These are phyloP conservation scores for Lolium multiflorum DNA, from an alignment of 176 grass and related monocot genomes.

Conservation along the genomic window DNA sequence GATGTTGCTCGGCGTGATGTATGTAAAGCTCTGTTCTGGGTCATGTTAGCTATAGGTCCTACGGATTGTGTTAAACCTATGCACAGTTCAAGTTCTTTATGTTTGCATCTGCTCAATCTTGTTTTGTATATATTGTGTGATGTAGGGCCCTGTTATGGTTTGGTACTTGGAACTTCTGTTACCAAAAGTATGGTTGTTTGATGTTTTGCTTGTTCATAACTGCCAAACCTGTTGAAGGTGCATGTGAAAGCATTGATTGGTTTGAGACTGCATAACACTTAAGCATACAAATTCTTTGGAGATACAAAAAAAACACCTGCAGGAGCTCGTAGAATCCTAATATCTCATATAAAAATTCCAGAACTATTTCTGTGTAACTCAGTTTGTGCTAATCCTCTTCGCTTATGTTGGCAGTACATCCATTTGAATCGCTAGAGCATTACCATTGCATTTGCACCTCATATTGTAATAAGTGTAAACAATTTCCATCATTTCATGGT, in stretches of 20 bases:
- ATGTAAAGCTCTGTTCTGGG: conserved; percentile 40
- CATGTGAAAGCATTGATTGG: neutral
- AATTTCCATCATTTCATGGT: conserved; percentile 7
- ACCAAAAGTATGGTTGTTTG: conserved; percentile 15
- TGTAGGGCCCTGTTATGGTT: neutral
- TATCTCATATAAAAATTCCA: neutral
- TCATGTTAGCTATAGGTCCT: conserved; percentile 20
- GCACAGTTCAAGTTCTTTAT: conserved; percentile 14
- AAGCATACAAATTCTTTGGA: neutral
- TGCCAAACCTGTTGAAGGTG: neutral
- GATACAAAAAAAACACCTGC: too few relatives aligned
- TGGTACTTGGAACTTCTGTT: conserved; percentile 24
- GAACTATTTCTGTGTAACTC: neutral
- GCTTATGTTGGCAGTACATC: neutral
- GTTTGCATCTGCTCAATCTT: conserved; percentile 31
- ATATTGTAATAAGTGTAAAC: neutral
- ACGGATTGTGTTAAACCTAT: neutral
- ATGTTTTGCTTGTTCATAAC: neutral
- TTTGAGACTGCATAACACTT: conserved; percentile 9
- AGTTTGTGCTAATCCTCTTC: conserved; percentile 1
- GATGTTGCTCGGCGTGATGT: conserved; percentile 93
- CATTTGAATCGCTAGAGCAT: conserved; percentile 12
- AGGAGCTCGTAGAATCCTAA: conserved; percentile 11
- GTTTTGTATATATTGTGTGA: neutral
- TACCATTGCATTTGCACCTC: neutral